Base-by-base conservation (phyloP, 257 asterid species). In the Solanum sejunctum region DNA sequence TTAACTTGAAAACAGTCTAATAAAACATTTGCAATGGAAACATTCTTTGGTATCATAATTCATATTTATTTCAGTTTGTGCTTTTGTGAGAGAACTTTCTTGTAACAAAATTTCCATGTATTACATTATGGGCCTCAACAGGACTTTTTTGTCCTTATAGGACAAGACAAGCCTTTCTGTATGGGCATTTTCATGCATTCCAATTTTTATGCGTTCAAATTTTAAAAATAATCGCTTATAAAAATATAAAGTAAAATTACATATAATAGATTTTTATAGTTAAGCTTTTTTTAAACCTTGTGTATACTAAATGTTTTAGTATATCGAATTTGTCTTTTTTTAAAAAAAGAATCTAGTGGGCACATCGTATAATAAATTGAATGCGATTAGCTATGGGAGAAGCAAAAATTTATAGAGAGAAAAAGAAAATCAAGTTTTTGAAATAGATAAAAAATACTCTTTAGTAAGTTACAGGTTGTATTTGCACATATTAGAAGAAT, bases 271-370 rank as follows among this genome's bases (percentile, higher is more conserved):
- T 32, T 3, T 32, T 32, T 32, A 2, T 32, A 32, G 36, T 32
- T 0, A 0, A 3, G 3, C 3, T 32, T 32, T 32, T 32, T 32
- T 3, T 0, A 1, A 32, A 32, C 0, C 3, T 0, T 32, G 3
- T 32, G 0, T 0, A 32, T 32, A 32, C 2, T 1, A 32, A 0
- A 32, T 2, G 36, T 0, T 32, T 32, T 3, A 32, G 3, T 2
- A 0, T 3, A 32, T 32, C 36, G 3, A 0, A 0, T 0, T 32
- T 32, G 36, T 32, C 36, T 32, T 32, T 32, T 32, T 32, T 32
- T 32, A 0, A 2, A 32, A 32, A 32, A 32, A 32, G 3, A 32
- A 47, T 47, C 41, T 21, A 47, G 21, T 21, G 21, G 78, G 21
- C 41, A 47, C 8, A 47, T 75, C 60, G 4, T 47, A 73, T 10